Percentiles rank a stretch among this genome's conserved stretches.
Evolutionary conservation across 2,329 filamentous ascomycete species (phyloP).

Genomic region (Lecanicillium sp.): DNA sequence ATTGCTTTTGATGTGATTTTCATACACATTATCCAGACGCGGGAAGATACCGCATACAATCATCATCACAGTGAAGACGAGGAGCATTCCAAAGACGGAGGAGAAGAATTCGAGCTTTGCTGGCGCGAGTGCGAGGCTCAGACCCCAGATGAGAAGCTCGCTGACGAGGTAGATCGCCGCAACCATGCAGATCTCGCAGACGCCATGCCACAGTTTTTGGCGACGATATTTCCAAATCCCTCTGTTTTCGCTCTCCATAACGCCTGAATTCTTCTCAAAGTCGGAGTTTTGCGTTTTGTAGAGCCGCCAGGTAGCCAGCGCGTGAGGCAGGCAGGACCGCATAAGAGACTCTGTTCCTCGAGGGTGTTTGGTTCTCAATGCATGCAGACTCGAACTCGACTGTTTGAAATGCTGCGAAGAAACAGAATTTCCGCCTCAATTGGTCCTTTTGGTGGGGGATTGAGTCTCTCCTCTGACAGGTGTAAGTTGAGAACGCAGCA

Average conservation of each 20-base stretch:
- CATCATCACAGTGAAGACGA: conserved; percentile 33
- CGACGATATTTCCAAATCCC: not conserved
- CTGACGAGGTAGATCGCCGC: conserved; percentile 33
- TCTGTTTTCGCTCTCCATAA: not conserved
- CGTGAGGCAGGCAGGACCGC: conserved; percentile 4
- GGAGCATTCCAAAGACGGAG: conserved; percentile 42
- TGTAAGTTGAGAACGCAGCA: too few relatives aligned
- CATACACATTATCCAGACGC: conserved; percentile 24
- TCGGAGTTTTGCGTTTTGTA: not conserved
- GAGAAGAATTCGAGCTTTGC: conserved; percentile 38
- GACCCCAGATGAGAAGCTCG: conserved; percentile 41
- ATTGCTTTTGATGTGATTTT: conserved; percentile 27
- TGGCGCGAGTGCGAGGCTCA: conserved; percentile 31
- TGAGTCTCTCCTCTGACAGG: too few relatives aligned
- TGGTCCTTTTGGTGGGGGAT: too few relatives aligned
- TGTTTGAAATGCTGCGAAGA: too few relatives aligned
- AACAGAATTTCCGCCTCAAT: too few relatives aligned
- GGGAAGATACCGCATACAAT: conserved; percentile 17
- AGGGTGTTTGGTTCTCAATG: too few relatives aligned
- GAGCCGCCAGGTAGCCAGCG: not conserved
- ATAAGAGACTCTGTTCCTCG: too few relatives aligned
- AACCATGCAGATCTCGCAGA: conserved; percentile 26
- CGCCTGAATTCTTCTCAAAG: not conserved
- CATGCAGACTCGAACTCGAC: too few relatives aligned
- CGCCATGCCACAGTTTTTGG: not conserved